Evolutionary conservation across 306 rosid genomes (phyloP).

Genomic region (Sesbania bispinosa): DNA sequence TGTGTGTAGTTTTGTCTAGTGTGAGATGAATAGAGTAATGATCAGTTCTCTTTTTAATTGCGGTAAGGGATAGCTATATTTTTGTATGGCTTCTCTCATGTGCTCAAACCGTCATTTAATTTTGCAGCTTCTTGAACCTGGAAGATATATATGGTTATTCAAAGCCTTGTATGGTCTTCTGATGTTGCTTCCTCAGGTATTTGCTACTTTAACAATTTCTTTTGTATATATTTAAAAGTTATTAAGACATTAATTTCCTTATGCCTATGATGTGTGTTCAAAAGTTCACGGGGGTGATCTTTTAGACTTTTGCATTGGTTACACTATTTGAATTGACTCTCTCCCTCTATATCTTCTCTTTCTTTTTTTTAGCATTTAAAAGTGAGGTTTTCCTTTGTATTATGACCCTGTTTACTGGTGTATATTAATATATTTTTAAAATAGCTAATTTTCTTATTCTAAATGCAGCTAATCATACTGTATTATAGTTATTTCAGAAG

Average conservation of each 20-base stretch:
- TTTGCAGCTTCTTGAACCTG: conserved; percentile 98
- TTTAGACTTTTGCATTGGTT: neutral
- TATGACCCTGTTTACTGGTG: neutral
- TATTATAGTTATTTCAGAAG: neutral
- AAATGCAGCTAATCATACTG: neutral
- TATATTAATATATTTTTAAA: neutral
- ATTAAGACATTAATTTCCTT: neutral
- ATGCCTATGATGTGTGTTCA: neutral
- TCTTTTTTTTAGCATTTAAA: neutral
- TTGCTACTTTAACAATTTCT: neutral
- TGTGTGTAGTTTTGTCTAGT: neutral
- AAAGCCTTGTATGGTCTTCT: conserved; percentile 90
- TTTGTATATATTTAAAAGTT: neutral
- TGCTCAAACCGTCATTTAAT: conserved; percentile 17
- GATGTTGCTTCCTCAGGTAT: conserved; percentile 99
- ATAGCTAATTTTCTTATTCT: neutral
- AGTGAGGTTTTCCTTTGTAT: neutral
- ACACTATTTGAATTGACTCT: neutral
- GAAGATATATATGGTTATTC: conserved; percentile 77
- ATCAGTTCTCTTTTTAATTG: neutral
- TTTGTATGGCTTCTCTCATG: neutral
- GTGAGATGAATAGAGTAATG: neutral
- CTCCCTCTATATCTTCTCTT: too few relatives aligned
- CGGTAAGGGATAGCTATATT: neutral
- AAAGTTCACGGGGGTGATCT: neutral